phyloP scores from a whole-genome alignment of 2,329 filamentous ascomycete genomes.

The Aspergillus felis region DNA sequence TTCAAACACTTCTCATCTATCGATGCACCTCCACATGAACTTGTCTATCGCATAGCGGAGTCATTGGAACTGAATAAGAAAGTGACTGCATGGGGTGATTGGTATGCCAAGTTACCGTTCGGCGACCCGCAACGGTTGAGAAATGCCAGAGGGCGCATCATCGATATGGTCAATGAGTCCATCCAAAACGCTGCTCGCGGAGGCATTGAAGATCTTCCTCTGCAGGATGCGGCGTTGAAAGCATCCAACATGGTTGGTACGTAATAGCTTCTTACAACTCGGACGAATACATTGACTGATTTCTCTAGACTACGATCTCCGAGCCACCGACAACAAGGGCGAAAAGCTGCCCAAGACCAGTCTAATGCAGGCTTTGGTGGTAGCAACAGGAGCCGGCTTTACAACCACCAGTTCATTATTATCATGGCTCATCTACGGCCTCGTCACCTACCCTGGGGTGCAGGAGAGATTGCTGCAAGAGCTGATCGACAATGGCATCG shows the following conservation, averaged over 20 bases:
- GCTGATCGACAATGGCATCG: conserved; percentile 48
- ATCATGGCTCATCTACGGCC: conserved; percentile 54
- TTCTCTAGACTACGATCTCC: conserved; percentile 47
- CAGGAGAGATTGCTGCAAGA: conserved; percentile 57
- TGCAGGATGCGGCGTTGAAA: conserved; percentile 45
- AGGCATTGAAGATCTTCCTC: conserved; percentile 26
- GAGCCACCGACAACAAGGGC: conserved; percentile 52
- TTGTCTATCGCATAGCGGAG: conserved; percentile 51
- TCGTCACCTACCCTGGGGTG: conserved; percentile 51
- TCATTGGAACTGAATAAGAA: conserved; percentile 57
- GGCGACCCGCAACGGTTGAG: conserved; percentile 50
- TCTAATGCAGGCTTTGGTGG: conserved; percentile 42
- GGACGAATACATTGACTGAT: neutral
- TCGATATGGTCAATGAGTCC: conserved; percentile 20
- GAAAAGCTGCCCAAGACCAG: conserved; percentile 47
- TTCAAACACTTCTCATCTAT: conserved; percentile 41
- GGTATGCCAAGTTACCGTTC: conserved; percentile 57
- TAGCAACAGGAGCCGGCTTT: conserved; percentile 56
- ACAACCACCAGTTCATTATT: conserved; percentile 56
- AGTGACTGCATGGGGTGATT: conserved; percentile 51
- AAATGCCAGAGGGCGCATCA: conserved; percentile 10
- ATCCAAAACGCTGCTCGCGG: conserved; percentile 17
- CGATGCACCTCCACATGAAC: conserved; percentile 49
- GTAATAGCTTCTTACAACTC: conserved; percentile 30
- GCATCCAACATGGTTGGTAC: conserved; percentile 36